phyloP scores from a whole-genome alignment of 2,329 filamentous ascomycete genomes.

The Mollisiaceae sp. region DNA sequence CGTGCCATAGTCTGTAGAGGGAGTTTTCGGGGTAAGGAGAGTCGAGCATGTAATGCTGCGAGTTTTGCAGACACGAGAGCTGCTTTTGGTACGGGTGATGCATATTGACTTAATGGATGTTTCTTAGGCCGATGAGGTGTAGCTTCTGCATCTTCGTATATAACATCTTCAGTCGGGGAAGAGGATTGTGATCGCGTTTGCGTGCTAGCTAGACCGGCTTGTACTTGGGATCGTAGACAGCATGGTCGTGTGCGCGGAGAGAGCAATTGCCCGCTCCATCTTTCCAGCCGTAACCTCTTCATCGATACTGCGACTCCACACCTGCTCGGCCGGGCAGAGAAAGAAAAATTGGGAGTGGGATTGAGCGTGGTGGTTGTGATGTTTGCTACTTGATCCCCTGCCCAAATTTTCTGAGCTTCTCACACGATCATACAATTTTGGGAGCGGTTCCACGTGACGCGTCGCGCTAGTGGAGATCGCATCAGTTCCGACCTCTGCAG shows the following conservation, averaged over 20 bases:
- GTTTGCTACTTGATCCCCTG: slow-evolving; percentile 23
- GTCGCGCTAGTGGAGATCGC: slow-evolving; percentile 28
- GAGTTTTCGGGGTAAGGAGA: slow-evolving; percentile 80
- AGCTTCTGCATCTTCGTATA: slow-evolving; percentile 37
- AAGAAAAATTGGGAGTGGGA: slow-evolving; percentile 22
- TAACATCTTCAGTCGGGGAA: slow-evolving; percentile 22
- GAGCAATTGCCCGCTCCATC: slow-evolving; percentile 65
- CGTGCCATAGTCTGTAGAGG: slow-evolving; percentile 86
- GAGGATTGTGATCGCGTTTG: slow-evolving; percentile 32
- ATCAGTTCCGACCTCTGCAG: slow-evolving; percentile 28
- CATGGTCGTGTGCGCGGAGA: slow-evolving; percentile 47
- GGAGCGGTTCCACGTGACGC: slow-evolving; percentile 14
- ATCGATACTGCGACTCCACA: slow-evolving; percentile 46
- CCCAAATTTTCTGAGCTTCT: slow-evolving; percentile 34
- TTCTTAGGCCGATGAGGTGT: slow-evolving; percentile 45
- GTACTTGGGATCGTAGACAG: slow-evolving; percentile 45
- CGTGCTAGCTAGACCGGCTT: slow-evolving; percentile 40
- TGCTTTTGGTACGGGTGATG: slow-evolving; percentile 72
- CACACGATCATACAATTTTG: slow-evolving; percentile 26
- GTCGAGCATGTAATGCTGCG: slow-evolving; percentile 86
- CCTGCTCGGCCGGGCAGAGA: slow-evolving; percentile 22
- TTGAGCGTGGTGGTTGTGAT: slow-evolving; percentile 25
- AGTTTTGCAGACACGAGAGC: slow-evolving; percentile 84
- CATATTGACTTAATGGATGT: slow-evolving; percentile 42
- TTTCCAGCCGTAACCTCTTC: slow-evolving; percentile 66